Evolutionary conservation across 257 asterid species (phyloP).

Genomic region (Nyctanthes arbortristis): DNA sequence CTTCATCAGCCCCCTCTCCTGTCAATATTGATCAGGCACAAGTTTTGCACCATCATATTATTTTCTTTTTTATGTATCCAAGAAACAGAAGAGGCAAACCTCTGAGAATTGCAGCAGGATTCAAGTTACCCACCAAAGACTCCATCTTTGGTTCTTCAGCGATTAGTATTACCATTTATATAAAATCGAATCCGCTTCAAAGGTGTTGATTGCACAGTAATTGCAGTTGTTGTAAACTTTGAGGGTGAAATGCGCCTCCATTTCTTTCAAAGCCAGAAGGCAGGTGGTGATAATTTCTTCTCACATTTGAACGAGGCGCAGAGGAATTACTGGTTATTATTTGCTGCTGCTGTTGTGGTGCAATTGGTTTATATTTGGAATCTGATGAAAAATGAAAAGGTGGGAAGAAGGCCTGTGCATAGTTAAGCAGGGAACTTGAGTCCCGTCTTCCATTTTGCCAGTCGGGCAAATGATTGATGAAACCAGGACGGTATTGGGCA

Average conservation of each 20-base stretch:
- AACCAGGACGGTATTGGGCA: conserved; percentile 35
- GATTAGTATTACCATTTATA: neutral
- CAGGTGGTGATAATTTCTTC: conserved; percentile 40
- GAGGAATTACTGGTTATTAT: conserved; percentile 27
- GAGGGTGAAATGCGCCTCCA: conserved; percentile 26
- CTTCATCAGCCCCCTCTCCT: neutral
- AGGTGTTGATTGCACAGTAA: conserved; percentile 44
- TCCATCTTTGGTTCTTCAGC: neutral
- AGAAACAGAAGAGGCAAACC: neutral
- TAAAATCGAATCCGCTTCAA: conserved; percentile 26
- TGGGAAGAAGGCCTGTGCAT: conserved; percentile 44
- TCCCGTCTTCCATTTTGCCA: conserved; percentile 40
- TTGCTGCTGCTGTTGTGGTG: conserved; percentile 43
- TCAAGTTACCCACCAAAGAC: neutral
- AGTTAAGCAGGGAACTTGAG: conserved; percentile 41
- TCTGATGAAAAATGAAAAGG: conserved; percentile 45
- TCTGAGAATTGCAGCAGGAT: neutral
- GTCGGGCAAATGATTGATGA: conserved; percentile 27
- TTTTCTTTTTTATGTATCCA: neutral
- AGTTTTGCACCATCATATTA: neutral
- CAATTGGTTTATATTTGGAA: conserved; percentile 38
- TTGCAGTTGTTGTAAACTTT: conserved; percentile 36
- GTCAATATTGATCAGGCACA: neutral
- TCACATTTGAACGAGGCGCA: conserved; percentile 26
- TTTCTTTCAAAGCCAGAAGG: conserved; percentile 45